A percentile compares a stretch with the other conserved stretches of the same genome.
These are phyloP conservation scores for Penicillium vulpinum DNA, from an alignment of 2,329 filamentous ascomycete genomes.

Conservation along the genomic window DNA sequence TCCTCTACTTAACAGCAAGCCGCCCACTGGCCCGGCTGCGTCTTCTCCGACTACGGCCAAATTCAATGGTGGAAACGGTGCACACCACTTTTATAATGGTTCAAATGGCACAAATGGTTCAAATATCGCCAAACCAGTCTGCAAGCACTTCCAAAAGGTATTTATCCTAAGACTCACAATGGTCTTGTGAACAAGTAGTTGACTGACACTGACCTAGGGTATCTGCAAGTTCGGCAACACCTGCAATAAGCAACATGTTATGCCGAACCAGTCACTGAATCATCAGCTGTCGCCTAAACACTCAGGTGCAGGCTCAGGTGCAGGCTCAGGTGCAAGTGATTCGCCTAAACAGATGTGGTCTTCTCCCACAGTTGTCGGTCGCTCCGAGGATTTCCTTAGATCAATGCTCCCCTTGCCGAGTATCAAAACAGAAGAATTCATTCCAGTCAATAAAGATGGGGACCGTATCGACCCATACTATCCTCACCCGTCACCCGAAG, in stretches of 20 bases:
- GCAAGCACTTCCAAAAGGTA: slow-evolving; percentile 39
- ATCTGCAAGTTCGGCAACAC: slow-evolving; percentile 34
- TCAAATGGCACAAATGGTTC: slow-evolving; percentile 2
- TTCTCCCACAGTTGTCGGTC: slow-evolving; percentile 13
- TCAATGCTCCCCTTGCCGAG: slow-evolving; percentile 19
- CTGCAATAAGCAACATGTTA: slow-evolving; percentile 35
- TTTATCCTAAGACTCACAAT: too few species aligned
- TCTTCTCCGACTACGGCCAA: background rate
- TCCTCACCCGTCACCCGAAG: slow-evolving; percentile 37
- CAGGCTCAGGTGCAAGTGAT: slow-evolving; percentile 17
- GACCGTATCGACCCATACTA: slow-evolving; percentile 51
- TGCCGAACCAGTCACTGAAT: slow-evolving; percentile 22
- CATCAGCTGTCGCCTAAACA: slow-evolving; percentile 23
- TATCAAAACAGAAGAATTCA: slow-evolving; percentile 27
- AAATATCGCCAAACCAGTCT: slow-evolving; percentile 24
- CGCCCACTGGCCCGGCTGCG: slow-evolving; percentile 2
- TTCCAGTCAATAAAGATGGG: slow-evolving; percentile 50
- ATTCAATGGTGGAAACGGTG: slow-evolving; percentile 10
- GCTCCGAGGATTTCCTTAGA: slow-evolving; percentile 24
- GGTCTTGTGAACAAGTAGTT: too few species aligned
- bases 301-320: slow-evolving; percentile 12
- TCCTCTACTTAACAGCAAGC: slow-evolving; percentile 29
- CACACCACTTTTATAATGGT: slow-evolving; percentile 3
- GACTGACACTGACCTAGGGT: slow-evolving; percentile 25
- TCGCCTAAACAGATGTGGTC: slow-evolving; percentile 16